Evolutionary conservation across 805 yeast genomes (phyloP).

Genomic region (Lipomyces oligophaga): DNA sequence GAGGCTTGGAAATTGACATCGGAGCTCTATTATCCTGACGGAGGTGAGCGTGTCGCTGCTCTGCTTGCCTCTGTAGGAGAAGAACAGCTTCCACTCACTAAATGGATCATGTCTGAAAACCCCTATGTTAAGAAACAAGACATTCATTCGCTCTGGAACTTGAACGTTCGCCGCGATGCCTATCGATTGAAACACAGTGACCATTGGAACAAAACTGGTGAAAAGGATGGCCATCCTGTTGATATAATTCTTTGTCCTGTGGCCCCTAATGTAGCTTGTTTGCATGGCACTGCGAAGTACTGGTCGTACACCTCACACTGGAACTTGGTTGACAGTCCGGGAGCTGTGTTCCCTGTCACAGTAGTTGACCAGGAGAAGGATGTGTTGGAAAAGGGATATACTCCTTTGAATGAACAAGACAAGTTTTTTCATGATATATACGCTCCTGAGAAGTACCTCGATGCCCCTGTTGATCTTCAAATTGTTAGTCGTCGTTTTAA

Average conservation of each 20-base stretch:
- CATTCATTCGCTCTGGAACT: slow-evolving; percentile 40
- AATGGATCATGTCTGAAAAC: slow-evolving; percentile 50
- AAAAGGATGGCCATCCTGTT: slow-evolving; percentile 34
- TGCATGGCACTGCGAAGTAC: slow-evolving; percentile 57
- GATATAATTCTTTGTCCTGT: slow-evolving; percentile 68
- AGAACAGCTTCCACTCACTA: slow-evolving; percentile 60
- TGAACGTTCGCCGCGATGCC: slow-evolving; percentile 54
- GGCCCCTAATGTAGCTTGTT: slow-evolving; percentile 68
- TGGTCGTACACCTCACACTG: slow-evolving; percentile 77
- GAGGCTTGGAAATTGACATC: slow-evolving; percentile 34
- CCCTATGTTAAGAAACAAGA: slow-evolving; percentile 26
- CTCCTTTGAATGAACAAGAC: slow-evolving; percentile 30
- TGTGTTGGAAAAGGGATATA: slow-evolving; percentile 22
- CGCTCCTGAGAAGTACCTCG: slow-evolving; percentile 30
- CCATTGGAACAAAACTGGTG: slow-evolving; percentile 43
- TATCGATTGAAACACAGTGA: slow-evolving; percentile 56
- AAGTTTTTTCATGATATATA: slow-evolving; percentile 29
- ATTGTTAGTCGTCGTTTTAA: slow-evolving; percentile 33
- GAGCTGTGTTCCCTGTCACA: slow-evolving; percentile 39
- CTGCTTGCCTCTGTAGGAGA: slow-evolving; percentile 61
- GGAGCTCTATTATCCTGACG: slow-evolving; percentile 59
- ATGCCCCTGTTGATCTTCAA: slow-evolving; percentile 32
- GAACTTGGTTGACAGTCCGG: slow-evolving; percentile 69
- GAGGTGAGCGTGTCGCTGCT: slow-evolving; percentile 54
- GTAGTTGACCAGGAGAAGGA: slow-evolving; percentile 27